Conservation (phyloP, 768 basidiomycete species). For the Boletellus emodensis region DNA sequence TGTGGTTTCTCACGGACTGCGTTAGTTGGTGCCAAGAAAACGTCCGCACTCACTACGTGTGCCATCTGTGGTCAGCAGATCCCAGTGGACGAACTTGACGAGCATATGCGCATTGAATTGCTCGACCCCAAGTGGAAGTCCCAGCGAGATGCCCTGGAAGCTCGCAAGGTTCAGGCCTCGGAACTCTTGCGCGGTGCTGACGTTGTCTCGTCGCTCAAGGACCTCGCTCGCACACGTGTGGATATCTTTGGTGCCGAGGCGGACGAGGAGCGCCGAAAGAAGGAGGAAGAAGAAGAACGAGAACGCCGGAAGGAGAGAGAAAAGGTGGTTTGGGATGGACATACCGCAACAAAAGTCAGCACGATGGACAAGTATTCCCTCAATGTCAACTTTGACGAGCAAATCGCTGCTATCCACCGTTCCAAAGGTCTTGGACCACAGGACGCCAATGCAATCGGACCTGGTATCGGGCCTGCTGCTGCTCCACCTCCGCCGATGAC, state of each 20-base stretch:
- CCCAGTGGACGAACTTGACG: constrained; percentile 90
- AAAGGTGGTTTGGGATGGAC: constrained; percentile 98
- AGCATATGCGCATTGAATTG: constrained; percentile 97
- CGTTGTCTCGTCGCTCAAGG: constrained; percentile 88
- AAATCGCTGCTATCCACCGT: constrained; percentile 95
- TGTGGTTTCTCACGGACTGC: constrained; percentile 6
- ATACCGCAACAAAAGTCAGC: constrained; percentile 88
- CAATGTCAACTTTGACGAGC: constrained; percentile 93
- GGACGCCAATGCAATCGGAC: constrained; percentile 77
- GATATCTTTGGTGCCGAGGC: constrained; percentile 95
- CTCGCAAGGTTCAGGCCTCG: constrained; percentile 84
- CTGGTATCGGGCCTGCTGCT: constrained; percentile 82
- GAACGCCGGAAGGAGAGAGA: constrained; percentile 84
- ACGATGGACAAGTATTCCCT: constrained; percentile 92
- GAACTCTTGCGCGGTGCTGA: constrained; percentile 89
- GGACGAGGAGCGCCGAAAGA: constrained; percentile 85
- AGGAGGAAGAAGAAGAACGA: constrained; percentile 82
- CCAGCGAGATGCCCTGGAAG: constrained; percentile 83
- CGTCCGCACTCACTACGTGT: constrained; percentile 77
- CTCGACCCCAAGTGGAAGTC: constrained; percentile 99
- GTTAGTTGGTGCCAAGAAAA: constrained; percentile 62
- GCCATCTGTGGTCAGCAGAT: constrained; percentile 95
- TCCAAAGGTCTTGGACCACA: constrained; percentile 86
- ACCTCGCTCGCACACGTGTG: constrained; percentile 91
- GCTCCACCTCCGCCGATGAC: constrained; percentile 60